phyloP scores from a whole-genome alignment of 2,329 filamentous ascomycete genomes.

The Byssochlamys sp. region DNA sequence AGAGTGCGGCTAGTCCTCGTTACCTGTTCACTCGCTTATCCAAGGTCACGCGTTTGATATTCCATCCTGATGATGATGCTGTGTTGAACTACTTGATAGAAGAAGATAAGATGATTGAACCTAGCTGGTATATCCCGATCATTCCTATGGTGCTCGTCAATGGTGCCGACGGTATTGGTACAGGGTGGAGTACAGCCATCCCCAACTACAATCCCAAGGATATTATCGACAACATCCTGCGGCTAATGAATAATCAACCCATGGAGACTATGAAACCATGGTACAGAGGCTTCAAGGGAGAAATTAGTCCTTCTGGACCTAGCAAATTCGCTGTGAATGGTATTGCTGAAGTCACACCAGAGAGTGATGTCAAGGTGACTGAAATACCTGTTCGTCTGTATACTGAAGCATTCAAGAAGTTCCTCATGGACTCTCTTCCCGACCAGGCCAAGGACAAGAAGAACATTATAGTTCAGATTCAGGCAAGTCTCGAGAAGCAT shows the following conservation, averaged over 20 bases:
- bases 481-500: too few relatives aligned
- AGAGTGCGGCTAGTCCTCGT: slow-evolving; percentile 89
- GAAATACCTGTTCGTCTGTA: slow-evolving; percentile 89
- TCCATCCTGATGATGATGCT: slow-evolving; percentile 73
- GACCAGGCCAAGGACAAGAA: slow-evolving; percentile 98
- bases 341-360: slow-evolving; percentile 60
- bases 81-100: slow-evolving; percentile 75
- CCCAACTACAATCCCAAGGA: slow-evolving; percentile 92
- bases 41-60: slow-evolving; percentile 81
- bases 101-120: slow-evolving; percentile 82
- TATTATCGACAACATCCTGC: slow-evolving; percentile 76
- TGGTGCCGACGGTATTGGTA: slow-evolving; percentile 93
- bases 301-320: slow-evolving; percentile 57
- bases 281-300: slow-evolving; percentile 92
- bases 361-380: slow-evolving; percentile 78
- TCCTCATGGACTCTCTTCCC: slow-evolving; percentile 84
- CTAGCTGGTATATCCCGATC: slow-evolving; percentile 72
- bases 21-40: slow-evolving; percentile 95
- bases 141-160: slow-evolving; percentile 91
- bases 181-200: slow-evolving; percentile 93
- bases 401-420: slow-evolving; percentile 98
- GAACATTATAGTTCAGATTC: slow-evolving; percentile 95
- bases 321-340: slow-evolving; percentile 87
- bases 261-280: slow-evolving; percentile 84
- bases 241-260: slow-evolving; percentile 66